Evolutionary conservation across 2,329 filamentous ascomycete species (phyloP), one percentile per base, ranked within the genome.

Genomic region (Lecanosticta acicola): DNA sequence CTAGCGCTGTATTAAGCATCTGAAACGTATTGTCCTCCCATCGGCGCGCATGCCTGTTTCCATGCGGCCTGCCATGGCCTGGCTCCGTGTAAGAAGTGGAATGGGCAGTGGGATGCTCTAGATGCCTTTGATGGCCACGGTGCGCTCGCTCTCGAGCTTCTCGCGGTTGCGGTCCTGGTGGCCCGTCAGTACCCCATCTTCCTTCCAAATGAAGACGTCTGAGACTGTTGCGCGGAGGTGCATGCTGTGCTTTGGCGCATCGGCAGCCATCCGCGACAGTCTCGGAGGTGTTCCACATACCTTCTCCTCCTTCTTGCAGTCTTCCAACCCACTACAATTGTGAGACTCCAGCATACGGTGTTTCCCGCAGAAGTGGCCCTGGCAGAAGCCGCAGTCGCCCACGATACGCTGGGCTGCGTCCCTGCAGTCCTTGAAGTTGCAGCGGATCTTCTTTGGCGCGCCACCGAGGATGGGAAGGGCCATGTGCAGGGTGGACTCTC

Each of bases 301-400:
- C 70, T 95, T 88, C 39, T 87, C 91, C 69, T 95, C 89, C 75
- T 94, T 93, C 78, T 96, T 95, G 78, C 91, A 96, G 71, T 95
- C 87, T 75, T 97, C 93, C 46, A 98, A 75, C 33, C 89, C 89
- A 54, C 80, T 81, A 73, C 93, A 98, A 72, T 87, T 87, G 73
- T 98, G 93, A 59, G 91, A 87, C 70, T 98, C 93, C 54, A 97
- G 71, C 71, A 97, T 79, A 46, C 93, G 80, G 71, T 98, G 93
- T 74, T 89, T 94, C 60, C 87, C 87, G 71, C 93, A 98, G 75
- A 87, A 97, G 67, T 94, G 87, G 37, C 90, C 89, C 45, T 84
- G 77, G 74, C 93, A 98, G 76, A 97, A 97, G 51, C 83, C 84
- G 71, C 93, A 98, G 73, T 97, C 91, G 44, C 93, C 93, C 49